Evolutionary conservation across 352 stramenopile genomes (phyloP), one percentile per base, ranked within the genome.

Genomic region (Aphanomyces invadans): DNA sequence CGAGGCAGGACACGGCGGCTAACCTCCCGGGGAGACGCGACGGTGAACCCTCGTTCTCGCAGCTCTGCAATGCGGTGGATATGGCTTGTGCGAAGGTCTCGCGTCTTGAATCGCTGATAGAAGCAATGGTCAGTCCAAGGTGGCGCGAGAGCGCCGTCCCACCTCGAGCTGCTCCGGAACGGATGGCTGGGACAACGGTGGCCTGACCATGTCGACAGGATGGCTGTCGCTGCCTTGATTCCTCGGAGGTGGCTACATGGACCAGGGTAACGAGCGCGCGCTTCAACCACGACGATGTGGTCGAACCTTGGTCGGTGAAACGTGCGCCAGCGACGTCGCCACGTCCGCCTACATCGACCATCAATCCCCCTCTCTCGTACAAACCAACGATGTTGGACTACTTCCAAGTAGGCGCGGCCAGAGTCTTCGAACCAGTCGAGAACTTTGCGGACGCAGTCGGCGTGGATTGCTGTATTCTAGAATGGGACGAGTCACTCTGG

Each of bases 1-100:
- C 10, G 2, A 44, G 48, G 15, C 17, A 26, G 74, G 26, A 75
- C 71, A 4, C 77, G 70, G 4, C 69, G 53, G 26, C 76, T 68
- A 19, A 79, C 77, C 11, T 56, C 46, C 10, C 49, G 49, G 7
- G 49, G 49, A 5, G 49, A 57, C 64, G 25, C 75, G 75, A 25
- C 74, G 72, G 15, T 71, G 79, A 57, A 49, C 17, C 60, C 60
- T 44, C 46, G 25, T 19, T 67, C 60, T 19, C 72, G 70, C 15
- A 90, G 52, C 53, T 86, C 79, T n/a, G 80, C 74, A 32, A 90
- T 77, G 39, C 81, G 76, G 12, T 81, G 81, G 51, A 88, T 84
- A 46, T 90, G 81, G 9, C 80, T 89, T 1, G 78, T 77, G 38
- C 77, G 70, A 19, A 89, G 70, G 39, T 90, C 71, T 1, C 78